Evolutionary conservation across 495 filamentous ascomycete species (phyloP), one percentile per base, ranked within the genome.

Genomic region (Extremus antarcticus): DNA sequence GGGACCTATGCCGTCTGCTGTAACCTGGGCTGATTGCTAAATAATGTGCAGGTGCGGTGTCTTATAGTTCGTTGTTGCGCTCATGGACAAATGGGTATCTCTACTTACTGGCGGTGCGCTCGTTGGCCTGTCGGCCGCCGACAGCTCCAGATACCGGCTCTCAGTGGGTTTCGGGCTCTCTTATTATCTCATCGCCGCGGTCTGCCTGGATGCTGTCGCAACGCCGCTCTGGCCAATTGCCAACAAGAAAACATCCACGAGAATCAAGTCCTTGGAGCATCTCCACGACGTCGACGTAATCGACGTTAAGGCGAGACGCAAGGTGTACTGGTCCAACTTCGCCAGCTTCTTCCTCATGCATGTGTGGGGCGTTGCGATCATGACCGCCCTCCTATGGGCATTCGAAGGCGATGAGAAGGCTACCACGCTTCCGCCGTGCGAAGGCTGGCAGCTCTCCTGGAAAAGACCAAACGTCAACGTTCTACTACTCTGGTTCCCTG

Each of bases 1-100:
- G n/a, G n/a, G n/a, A n/a, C n/a, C n/a, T n/a, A n/a, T n/a, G n/a
- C n/a, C n/a, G n/a, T n/a, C n/a, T n/a, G n/a, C n/a, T n/a, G n/a
- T n/a, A n/a, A n/a, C n/a, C n/a, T n/a, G n/a, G n/a, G n/a, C n/a
- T n/a, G n/a, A 35, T 35, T 35, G 29, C 29, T 35, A n/a, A n/a
- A n/a, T n/a, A 35, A 35, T 35, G 29, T 35, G 29, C 29, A 35
- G 29, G 29, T 45, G 76, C 51, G 76, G 77, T 40, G 59, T 81
- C 40, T 63, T 81, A 7, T 82, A 79, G 67, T 83, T 83, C 53
- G 56, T 83, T 19, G 63, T 80, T 41, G 79, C 79, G 15, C 74
- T 83, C 20, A 64, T 80, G 29, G 79, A 83, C 59, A 79, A 79
- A 49, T 83, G 79, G 79, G 60, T 77, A n/a, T 67, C 73, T 19